Conservation (phyloP, 768 basidiomycete species). For the Sarcodon aspratus region DNA sequence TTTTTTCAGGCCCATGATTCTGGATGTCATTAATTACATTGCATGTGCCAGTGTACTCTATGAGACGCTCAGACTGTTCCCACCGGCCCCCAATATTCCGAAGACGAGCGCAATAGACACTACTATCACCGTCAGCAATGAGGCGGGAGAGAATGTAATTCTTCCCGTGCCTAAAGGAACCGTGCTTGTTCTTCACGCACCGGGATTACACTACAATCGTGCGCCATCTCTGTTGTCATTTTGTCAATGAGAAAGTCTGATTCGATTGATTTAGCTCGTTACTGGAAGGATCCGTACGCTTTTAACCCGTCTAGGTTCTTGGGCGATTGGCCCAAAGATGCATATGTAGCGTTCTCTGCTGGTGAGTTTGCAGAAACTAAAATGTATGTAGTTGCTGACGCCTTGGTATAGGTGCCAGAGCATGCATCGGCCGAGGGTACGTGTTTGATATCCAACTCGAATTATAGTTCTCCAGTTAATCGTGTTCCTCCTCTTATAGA, state of each 20-base stretch:
- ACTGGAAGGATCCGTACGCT: constrained; percentile 25
- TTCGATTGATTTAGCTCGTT: constrained; percentile 14
- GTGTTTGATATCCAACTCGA: neutral
- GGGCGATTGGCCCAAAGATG: constrained; percentile 42
- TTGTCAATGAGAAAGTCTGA: neutral
- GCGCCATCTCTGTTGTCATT: constrained; percentile 1
- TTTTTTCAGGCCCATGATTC: neutral
- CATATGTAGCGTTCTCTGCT: constrained; percentile 40
- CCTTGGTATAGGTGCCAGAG: constrained; percentile 23
- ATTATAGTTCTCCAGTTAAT: neutral
- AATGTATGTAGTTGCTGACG: neutral
- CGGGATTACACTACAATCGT: constrained; percentile 20
- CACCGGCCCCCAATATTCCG: constrained; percentile 15
- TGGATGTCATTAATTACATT: neutral
- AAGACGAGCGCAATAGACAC: constrained; percentile 16
- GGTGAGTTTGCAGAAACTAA: constrained; percentile 14
- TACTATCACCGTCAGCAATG: constrained; percentile 8
- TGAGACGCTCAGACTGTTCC: constrained; percentile 20
- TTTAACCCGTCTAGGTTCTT: constrained; percentile 36
- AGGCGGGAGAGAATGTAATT: constrained; percentile 10
- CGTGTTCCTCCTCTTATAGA: constrained; percentile 8
- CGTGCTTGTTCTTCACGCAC: constrained; percentile 7
- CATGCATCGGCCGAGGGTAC: constrained; percentile 34
- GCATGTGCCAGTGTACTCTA: constrained; percentile 13
- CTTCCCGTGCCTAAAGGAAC: constrained; percentile 14